Base-by-base conservation (phyloP, 345 rosid species). In the Acer yangbiense region DNA sequence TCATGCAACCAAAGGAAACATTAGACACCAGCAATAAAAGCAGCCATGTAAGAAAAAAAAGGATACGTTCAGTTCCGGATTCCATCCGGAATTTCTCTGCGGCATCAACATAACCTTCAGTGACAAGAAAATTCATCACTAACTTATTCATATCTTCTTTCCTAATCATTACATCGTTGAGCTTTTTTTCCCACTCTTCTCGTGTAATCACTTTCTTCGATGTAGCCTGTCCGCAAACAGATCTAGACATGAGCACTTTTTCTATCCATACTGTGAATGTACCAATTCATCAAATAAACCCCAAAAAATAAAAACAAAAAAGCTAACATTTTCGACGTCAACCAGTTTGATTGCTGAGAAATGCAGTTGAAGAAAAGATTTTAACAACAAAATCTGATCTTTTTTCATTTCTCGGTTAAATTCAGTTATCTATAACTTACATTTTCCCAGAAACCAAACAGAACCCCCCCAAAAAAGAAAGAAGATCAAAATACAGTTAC, bases 51-150 rank as follows among this genome's bases (percentile, higher is more conserved):
- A 14, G 17, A 12, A 35, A 41, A 52, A 2, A 17, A 77, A 80
- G 91, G 98, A 94, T 97, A 97, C 98, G 97, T 78, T 89, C 92
- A 12, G 98, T 90, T 82, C 98, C 99, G 75, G 98, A 97, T 75
- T 97, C 99, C 80, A 79, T 89, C 81, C 90, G 89, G 82, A 97
- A 91, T 72, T 91, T 91, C 83, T 91, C 97, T 11, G 98, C 98
- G 61, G 92, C 99, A 70, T 97, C 99, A 13, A 94, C 98, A 80
- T 85, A 97, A 68, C 99, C 98, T 83, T 97, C 99, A 11, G 98
- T 94, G 57, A 94, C 98, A 74, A 97, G 94, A 80, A 92, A 97
- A 85, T 97, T 97, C 99, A 97, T 97, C 74, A 97, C 98, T 82
- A 97, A 83, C 79, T 87, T 94, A 80, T 91, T 94, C 98, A 94